Conservation (phyloP, 1,284 basidiomycete species). For the Cutaneotrichosporon daszewskae region DNA sequence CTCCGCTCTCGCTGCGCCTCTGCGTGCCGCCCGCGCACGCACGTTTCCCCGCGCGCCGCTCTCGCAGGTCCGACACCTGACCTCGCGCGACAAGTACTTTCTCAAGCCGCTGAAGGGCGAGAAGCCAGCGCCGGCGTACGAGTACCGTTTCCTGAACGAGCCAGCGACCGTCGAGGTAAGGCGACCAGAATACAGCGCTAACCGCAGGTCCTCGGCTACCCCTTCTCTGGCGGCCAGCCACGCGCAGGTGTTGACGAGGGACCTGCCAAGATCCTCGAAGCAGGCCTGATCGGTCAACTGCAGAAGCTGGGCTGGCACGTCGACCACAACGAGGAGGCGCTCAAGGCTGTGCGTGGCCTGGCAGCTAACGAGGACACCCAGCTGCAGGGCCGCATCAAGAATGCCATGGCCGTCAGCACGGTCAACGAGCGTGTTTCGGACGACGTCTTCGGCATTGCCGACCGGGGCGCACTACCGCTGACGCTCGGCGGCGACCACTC, state of each 20-base stretch:
- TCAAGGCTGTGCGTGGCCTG: conserved; percentile 62
- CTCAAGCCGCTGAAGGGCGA: conserved; percentile 13
- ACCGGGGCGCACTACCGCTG: conserved; percentile 73
- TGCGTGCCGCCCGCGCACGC: too few relatives aligned
- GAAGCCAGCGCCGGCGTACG: conserved; percentile 24
- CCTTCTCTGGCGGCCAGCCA: conserved; percentile 59
- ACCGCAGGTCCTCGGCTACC: conserved; percentile 63
- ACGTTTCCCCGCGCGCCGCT: background rate
- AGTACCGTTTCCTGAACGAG: conserved; percentile 56
- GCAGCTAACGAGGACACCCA: conserved; percentile 58
- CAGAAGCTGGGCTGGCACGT: conserved; percentile 80
- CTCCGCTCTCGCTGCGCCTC: too few relatives aligned
- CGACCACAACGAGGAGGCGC: conserved; percentile 74
- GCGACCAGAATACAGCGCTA: conserved; percentile 11
- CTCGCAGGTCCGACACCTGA: conserved; percentile 5
- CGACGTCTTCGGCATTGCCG: conserved; percentile 66
- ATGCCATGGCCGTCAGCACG: conserved; percentile 76
- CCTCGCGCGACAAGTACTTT: conserved; percentile 17
- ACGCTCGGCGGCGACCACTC: conserved; percentile 98
- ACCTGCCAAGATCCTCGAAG: conserved; percentile 77
- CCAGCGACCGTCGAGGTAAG: conserved; percentile 66
- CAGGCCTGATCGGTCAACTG: conserved; percentile 74
- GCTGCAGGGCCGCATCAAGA: conserved; percentile 81
- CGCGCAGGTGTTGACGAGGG: conserved; percentile 83
- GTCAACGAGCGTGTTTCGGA: conserved; percentile 76